Base-by-base conservation (phyloP, 2,329 filamentous ascomycete species). In the Penicillium capsulatum region DNA sequence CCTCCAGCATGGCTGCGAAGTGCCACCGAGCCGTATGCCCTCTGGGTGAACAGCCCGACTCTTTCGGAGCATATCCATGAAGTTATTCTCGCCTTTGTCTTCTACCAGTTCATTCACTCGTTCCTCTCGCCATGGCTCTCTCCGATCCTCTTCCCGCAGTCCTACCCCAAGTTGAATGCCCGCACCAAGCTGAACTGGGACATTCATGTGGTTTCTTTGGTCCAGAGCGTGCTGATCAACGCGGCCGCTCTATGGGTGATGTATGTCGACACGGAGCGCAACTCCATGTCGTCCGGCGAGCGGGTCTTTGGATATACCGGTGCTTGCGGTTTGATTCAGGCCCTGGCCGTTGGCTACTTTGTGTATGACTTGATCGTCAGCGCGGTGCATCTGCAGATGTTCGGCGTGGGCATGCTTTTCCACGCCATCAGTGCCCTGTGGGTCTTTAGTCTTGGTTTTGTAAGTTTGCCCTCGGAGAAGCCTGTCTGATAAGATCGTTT, bases 141-240 rank as follows among this genome's bases (percentile, higher is more conserved):
- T 31, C 61, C 64, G 36, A 51, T 60, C 44, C 63, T 82, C 42
- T 77, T 78, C 51, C 76, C 78, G 13, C 59, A 65, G 30, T 68
- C 69, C 50, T 83, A 83, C 58, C 60, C 67, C 24, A 63, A 67
- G 8, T 68, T 83, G 50, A 72, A 67, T 43, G 59, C 59, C 16
- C 74, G 78, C 33, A 82, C 78, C 2, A 72, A 71, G 49, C 64
- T 82, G 36, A 83, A 81, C 64, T 83, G 80, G 80, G 75, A 83
- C 61, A 77, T 83, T 6, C 80, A 83, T 55, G 73, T 82, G 38
- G 80, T 83, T 29, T 79, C 75, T 1, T 68, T 83, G 29, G 65
- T 80, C 24, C 80, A 83, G 65, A 74, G 72, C 44, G 66, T 70
- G 7, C 53, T 81, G 13, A 75, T 83, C 54, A 77, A 74, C 55